Evolutionary conservation across 2,329 filamentous ascomycete species (phyloP).

Genomic region (Fusarium oligoseptatum): DNA sequence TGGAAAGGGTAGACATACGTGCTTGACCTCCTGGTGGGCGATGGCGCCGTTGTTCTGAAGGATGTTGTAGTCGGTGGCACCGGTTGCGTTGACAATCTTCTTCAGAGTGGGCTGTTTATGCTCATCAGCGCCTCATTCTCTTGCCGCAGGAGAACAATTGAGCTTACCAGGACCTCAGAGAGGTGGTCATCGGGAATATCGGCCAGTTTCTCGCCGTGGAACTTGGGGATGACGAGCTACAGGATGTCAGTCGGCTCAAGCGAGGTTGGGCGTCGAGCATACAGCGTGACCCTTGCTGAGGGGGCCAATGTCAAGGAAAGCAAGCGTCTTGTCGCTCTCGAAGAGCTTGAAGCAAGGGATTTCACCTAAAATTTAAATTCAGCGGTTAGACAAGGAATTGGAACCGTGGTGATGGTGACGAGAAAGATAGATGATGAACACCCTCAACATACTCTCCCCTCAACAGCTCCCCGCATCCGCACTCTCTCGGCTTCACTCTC

Average conservation of each 20-base stretch:
- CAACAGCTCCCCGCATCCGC: constrained; percentile 3
- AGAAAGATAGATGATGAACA: constrained; percentile 20
- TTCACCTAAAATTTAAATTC: too few species aligned
- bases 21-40: constrained; percentile 92
- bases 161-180: constrained; percentile 79
- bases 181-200: constrained; percentile 95
- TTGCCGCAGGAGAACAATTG: background rate
- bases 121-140: constrained; percentile 5
- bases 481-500: background rate
- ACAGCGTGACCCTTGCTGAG: constrained; percentile 91
- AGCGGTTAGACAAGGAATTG: too few species aligned
- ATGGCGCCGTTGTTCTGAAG: constrained; percentile 95
- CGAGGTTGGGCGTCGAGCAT: constrained; percentile 51
- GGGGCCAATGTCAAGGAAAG: constrained; percentile 96
- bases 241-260: constrained; percentile 11
- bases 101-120: constrained; percentile 70
- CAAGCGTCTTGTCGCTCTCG: constrained; percentile 92
- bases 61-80: constrained; percentile 88
- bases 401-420: background rate
- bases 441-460: constrained; percentile 36
- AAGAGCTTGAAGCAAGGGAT: constrained; percentile 97
- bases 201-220: constrained; percentile 89
- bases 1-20: constrained; percentile 70
- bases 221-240: constrained; percentile 95
- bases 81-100: constrained; percentile 83